A percentile compares a stretch with the other conserved stretches of the same genome.
These are phyloP conservation scores for Diatrype stigma DNA, from an alignment of 2,329 filamentous ascomycete genomes.

Conservation along the genomic window DNA sequence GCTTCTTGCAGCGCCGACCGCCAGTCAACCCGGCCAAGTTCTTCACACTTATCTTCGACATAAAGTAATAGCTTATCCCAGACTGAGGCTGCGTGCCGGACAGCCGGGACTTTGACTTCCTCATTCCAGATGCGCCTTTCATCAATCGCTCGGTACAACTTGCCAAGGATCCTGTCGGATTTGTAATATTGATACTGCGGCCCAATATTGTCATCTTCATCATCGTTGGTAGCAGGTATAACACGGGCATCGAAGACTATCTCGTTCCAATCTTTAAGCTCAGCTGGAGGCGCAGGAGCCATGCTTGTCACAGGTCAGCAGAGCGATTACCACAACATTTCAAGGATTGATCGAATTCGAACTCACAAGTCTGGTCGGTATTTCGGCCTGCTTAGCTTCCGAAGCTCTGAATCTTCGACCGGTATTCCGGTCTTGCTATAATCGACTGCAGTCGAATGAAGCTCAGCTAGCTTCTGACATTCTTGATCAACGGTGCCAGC, in stretches of 20 bases:
- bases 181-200: slow-evolving; percentile 55
- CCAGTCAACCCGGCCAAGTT: slow-evolving; percentile 32
- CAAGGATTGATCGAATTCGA: neutral
- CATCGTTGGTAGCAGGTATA: slow-evolving; percentile 30
- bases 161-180: slow-evolving; percentile 65
- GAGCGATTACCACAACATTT: neutral
- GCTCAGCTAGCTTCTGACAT: slow-evolving; percentile 53
- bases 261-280: slow-evolving; percentile 40
- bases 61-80: slow-evolving; percentile 38
- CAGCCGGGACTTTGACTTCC: slow-evolving; percentile 35
- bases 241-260: slow-evolving; percentile 34
- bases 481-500: slow-evolving; percentile 47
- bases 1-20: slow-evolving; percentile 32
- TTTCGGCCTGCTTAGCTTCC: slow-evolving; percentile 27
- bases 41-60: slow-evolving; percentile 23
- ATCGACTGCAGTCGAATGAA: slow-evolving; percentile 70
- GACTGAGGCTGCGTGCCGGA: slow-evolving; percentile 29
- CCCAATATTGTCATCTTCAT: slow-evolving; percentile 43
- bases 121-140: slow-evolving; percentile 62
- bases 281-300: slow-evolving; percentile 40
- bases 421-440: slow-evolving; percentile 71
- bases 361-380: slow-evolving; percentile 55
- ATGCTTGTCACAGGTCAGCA: slow-evolving; percentile 29
- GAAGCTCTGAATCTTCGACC: slow-evolving; percentile 43
- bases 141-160: slow-evolving; percentile 68